Evolutionary conservation across 2,329 filamentous ascomycete genomes (phyloP).

Genomic region (Aspergillus versicolor): DNA sequence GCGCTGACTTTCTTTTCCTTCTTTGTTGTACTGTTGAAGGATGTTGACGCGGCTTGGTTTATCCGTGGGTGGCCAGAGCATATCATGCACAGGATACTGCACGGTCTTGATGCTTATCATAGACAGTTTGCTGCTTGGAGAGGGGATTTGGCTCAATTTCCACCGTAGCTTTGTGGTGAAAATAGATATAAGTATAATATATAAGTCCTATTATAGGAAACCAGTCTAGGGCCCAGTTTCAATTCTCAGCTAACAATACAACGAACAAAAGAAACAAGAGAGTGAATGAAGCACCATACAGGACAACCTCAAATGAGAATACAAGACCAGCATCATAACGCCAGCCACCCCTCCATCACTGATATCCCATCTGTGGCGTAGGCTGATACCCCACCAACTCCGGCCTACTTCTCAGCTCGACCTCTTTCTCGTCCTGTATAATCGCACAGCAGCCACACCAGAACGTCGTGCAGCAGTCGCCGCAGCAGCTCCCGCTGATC

Average conservation of each 20-base stretch:
- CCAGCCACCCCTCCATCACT: not conserved
- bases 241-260: too few species aligned
- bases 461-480: slow-evolving; percentile 18
- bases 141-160: too few species aligned
- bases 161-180: too few species aligned
- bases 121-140: not conserved
- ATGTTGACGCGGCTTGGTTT: slow-evolving; percentile 14
- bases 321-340: too few species aligned
- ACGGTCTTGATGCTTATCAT: not conserved
- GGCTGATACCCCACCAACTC: slow-evolving; percentile 13
- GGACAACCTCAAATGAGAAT: too few species aligned
- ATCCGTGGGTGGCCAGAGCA: slow-evolving; percentile 15
- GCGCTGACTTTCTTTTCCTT: slow-evolving; percentile 5
- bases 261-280: too few species aligned
- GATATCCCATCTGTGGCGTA: slow-evolving; percentile 12
- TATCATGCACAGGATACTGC: slow-evolving; percentile 8
- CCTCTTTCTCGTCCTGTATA: slow-evolving; percentile 23
- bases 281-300: too few species aligned
- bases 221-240: too few species aligned
- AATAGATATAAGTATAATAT: too few species aligned
- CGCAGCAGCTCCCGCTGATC: slow-evolving; percentile 18
- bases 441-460: slow-evolving; percentile 22
- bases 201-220: too few species aligned
- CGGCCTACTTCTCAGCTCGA: slow-evolving; percentile 16
- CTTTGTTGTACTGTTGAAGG: slow-evolving; percentile 10